These are phyloP conservation scores for Neoarthrinium moseri DNA, from an alignment of 2,329 filamentous ascomycete species.

Conservation along the genomic window DNA sequence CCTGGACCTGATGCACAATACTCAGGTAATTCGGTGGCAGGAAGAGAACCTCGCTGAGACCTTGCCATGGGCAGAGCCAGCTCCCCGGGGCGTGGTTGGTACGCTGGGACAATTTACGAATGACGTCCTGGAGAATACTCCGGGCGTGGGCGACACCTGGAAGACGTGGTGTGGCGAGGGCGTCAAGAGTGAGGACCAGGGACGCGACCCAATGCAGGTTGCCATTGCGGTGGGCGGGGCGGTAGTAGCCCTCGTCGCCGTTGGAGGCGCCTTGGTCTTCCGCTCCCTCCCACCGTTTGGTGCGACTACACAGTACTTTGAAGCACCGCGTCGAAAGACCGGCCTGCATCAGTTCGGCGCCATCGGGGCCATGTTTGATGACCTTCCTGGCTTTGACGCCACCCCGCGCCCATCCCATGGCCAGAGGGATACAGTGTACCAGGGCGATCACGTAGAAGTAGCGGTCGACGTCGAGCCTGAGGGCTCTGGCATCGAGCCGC, in stretches of 20 bases:
- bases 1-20: slow-evolving; percentile 14
- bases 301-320: slow-evolving; percentile 41
- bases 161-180: slow-evolving; percentile 31
- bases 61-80: slow-evolving; percentile 20
- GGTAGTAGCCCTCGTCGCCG: slow-evolving; percentile 25
- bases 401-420: not conserved
- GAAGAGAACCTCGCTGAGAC: slow-evolving; percentile 1
- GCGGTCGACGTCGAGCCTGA: slow-evolving; percentile 10
- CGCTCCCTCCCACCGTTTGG: slow-evolving; percentile 44
- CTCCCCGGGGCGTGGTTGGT: slow-evolving; percentile 13
- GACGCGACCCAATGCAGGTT: slow-evolving; percentile 25
- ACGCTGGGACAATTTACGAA: slow-evolving; percentile 27
- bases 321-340: slow-evolving; percentile 22
- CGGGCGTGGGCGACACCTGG: slow-evolving; percentile 29
- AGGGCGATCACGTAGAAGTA: slow-evolving; percentile 8
- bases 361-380: slow-evolving; percentile 42
- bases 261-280: slow-evolving; percentile 39
- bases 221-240: slow-evolving; percentile 36
- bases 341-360: slow-evolving; percentile 44
- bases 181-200: slow-evolving; percentile 20
- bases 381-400: slow-evolving; percentile 16
- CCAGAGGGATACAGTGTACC: slow-evolving; percentile 13
- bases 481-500: not conserved
- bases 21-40: slow-evolving; percentile 4
- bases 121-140: slow-evolving; percentile 29